Evolutionary conservation across 1,139 yeast genomes (phyloP).

Genomic region (Yamadazyma mexicana): DNA sequence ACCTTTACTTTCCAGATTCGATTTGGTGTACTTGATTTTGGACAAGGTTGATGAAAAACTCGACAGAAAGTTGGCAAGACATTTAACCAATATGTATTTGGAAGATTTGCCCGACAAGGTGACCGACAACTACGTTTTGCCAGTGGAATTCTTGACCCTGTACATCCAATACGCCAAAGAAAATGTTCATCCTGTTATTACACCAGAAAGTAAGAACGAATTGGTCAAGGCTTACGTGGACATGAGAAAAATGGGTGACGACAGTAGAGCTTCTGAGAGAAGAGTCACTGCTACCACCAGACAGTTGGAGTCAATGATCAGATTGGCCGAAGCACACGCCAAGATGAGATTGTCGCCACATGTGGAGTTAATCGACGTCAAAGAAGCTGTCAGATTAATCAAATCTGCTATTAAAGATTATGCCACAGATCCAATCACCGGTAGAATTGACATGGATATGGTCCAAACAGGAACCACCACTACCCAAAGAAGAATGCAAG

Average conservation of each 20-base stretch:
- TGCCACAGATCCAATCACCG: slow-evolving; percentile 97
- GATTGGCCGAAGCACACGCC: slow-evolving; percentile 95
- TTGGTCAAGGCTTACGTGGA: slow-evolving; percentile 88
- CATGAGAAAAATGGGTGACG: slow-evolving; percentile 94
- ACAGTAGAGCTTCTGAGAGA: slow-evolving; percentile 79
- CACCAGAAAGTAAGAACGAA: slow-evolving; percentile 79
- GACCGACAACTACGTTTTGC: slow-evolving; percentile 63
- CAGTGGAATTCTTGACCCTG: slow-evolving; percentile 81
- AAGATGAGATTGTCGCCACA: slow-evolving; percentile 78
- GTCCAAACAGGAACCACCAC: slow-evolving; percentile 95
- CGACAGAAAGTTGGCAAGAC: slow-evolving; percentile 86
- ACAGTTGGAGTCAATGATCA: slow-evolving; percentile 93
- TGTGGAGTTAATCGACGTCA: slow-evolving; percentile 83
- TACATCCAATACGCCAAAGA: slow-evolving; percentile 94
- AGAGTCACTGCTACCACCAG: slow-evolving; percentile 97
- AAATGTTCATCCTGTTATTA: slow-evolving; percentile 71
- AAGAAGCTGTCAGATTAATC: slow-evolving; percentile 89
- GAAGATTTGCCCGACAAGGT: slow-evolving; percentile 84
- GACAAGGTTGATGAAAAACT: slow-evolving; percentile 88
- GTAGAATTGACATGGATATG: slow-evolving; percentile 95
- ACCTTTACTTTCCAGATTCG: slow-evolving; percentile 90
- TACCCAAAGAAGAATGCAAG: slow-evolving; percentile 78
- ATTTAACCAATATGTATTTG: slow-evolving; percentile 86
- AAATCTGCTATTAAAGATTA: slow-evolving; percentile 94
- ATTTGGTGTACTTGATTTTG: slow-evolving; percentile 83